Base-by-base conservation (phyloP, 1,139 yeast genomes). In the Saccharomyces hybrid region DNA sequence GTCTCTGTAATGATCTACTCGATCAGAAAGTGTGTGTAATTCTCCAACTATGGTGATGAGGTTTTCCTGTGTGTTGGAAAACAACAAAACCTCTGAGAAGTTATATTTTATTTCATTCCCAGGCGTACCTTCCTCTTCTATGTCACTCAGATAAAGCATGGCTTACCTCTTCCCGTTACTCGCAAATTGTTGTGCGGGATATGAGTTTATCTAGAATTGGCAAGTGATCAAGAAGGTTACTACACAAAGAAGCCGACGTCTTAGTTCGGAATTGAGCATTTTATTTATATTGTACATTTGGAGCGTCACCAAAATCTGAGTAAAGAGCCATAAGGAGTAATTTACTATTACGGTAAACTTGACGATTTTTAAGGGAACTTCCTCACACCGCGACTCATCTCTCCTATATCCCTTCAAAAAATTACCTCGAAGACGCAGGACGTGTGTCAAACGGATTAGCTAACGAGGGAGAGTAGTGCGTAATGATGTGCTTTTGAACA, bases 21-120 rank as follows among this genome's bases (percentile, higher is more conserved):
- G 57, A 16, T 60, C 61, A 1, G 64, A 57, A 28, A 62, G 50
- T 1, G 19, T 41, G 29, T 59, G 61, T 27, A 62, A 51, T 29
- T 59, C 63, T 16, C 53, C 51, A 2, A 59, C 55, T 3, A 58
- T 58, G 11, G 58, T 58, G 14, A 38, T 42, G 41, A 62, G 48
- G 3, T 50, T 50, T 9, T 51, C 52, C 31, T 60, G 63, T 14
- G 49, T 44, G 19, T 26, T 55, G 41, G 51, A 55, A 52, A 41
- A 59, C 42, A 51, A 49, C 48, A 53, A 32, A 12, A 53, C 26
- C 26, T 51, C 56, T 3, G 53, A 32, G n/a, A 49, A 27, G 28
- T 50, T 16, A 16, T 38, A 38, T 4, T 11, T 38, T 38, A n/a
- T 12, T 38, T 16, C 44, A 11, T 9, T 16, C 24, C 44, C 44